Evolutionary conservation across 129 eudicot species (phyloP).

Genomic region (Arctium lappa): DNA sequence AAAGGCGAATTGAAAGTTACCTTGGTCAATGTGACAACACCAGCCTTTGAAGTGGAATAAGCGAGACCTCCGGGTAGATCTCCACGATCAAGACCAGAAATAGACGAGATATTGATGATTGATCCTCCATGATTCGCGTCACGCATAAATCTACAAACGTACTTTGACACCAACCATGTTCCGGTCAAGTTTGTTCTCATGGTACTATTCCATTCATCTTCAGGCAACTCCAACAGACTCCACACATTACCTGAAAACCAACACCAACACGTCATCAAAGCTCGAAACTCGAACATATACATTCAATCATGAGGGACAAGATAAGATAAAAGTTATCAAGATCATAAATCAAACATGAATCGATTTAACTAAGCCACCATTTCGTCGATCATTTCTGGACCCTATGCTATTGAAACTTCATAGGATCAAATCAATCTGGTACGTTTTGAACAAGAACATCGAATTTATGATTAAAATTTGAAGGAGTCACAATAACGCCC

Average conservation of each 20-base stretch:
- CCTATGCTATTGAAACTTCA: neutral
- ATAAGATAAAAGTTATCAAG: neutral
- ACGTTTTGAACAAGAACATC: too few relatives aligned
- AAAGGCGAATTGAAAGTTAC: neutral
- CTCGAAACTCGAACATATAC: neutral
- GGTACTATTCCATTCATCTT: constrained; percentile 65
- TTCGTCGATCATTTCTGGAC: neutral
- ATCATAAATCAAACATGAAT: neutral
- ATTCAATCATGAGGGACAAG: neutral
- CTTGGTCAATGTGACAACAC: constrained; percentile 46
- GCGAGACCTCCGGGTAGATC: constrained; percentile 60
- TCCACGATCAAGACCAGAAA: constrained; percentile 76
- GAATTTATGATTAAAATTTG: neutral
- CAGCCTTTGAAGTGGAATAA: constrained; percentile 63
- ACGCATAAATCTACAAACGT: constrained; percentile 62
- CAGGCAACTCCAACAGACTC: constrained; percentile 49
- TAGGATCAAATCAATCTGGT: too few relatives aligned
- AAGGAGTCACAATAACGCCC: too few relatives aligned
- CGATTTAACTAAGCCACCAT: too few relatives aligned
- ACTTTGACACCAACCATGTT: constrained; percentile 45
- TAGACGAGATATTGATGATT: constrained; percentile 63
- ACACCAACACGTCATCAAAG: neutral
- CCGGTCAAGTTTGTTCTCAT: constrained; percentile 63
- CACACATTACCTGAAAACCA: constrained; percentile 44
- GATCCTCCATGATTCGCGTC: constrained; percentile 71